These are phyloP conservation scores for Pascua sp. DNA, from an alignment of 1,284 basidiomycete genomes.

Conservation along the genomic window DNA sequence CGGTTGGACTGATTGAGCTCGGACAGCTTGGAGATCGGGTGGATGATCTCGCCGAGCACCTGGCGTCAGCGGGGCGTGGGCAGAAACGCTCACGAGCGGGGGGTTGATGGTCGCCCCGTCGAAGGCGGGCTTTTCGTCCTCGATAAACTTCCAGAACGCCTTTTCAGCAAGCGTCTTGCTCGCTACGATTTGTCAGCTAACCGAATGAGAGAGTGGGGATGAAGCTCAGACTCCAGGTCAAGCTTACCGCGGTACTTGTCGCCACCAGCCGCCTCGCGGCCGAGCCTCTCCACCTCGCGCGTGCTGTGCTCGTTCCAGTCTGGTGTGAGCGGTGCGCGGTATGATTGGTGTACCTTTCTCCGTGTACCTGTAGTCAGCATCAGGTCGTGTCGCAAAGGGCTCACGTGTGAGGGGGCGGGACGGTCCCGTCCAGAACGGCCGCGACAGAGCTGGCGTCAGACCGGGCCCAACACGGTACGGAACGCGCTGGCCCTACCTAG, in stretches of 20 bases:
- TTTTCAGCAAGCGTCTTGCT: constrained; percentile 66
- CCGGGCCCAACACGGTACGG: background rate
- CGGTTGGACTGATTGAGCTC: too few relatives aligned
- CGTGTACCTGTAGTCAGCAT: constrained; percentile 3
- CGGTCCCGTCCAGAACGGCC: background rate
- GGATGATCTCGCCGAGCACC: too few relatives aligned
- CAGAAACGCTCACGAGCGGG: constrained; percentile 47
- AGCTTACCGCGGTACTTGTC: constrained; percentile 54
- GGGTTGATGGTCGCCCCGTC: constrained; percentile 61
- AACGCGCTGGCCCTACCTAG: constrained; percentile 24
- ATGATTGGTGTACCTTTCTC: constrained; percentile 6
- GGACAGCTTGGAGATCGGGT: too few relatives aligned
- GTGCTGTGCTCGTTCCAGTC: constrained; percentile 64
- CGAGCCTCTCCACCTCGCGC: constrained; percentile 56
- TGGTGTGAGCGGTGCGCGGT: background rate
- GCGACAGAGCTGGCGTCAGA: constrained; percentile 32
- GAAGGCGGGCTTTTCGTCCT: constrained; percentile 58
- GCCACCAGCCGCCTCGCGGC: constrained; percentile 51
- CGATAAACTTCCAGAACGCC: constrained; percentile 50
- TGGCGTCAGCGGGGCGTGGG: constrained; percentile 5
- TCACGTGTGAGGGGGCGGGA: too few relatives aligned
- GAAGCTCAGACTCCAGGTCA: background rate
- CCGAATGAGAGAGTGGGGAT: background rate
- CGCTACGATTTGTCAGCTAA: constrained; percentile 11
- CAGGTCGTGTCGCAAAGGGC: background rate